Evolutionary conservation across 1,284 basidiomycete genomes (phyloP), one percentile per base, ranked within the genome.

Genomic region (Tetrapyrgos nigripes): DNA sequence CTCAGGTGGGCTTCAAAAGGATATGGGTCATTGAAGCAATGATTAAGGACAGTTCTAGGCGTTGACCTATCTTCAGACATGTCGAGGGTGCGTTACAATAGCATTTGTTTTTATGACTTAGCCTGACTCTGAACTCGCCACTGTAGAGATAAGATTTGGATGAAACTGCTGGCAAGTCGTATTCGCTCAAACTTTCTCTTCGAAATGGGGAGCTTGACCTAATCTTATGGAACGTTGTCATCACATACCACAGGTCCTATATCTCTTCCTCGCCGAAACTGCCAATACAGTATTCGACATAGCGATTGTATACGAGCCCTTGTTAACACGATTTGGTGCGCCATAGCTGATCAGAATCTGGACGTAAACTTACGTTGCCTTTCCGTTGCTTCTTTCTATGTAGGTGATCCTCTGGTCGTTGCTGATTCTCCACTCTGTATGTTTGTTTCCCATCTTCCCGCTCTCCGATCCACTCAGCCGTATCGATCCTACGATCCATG

Each of bases 221-320:
- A 40, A n/a, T 5, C 31, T 31, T 17, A 55, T 26, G 24, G 8
- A 1, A 5, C 45, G 21, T 31, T 33, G 43, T 27, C 33, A 2
- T 1, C 21, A n/a, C 28, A 19, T 3, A 6, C 4, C 31, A 17
- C 49, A 73, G 71, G 65, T 72, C 19, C 52, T 63, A 13, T 73
- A 73, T 57, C 60, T 73, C 2, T 70, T 72, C 19, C 44, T 71
- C n/a, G 62, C 69, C 2, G 75, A 76, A 52, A 68, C 69, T 0
- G 35, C 64, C 3, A 71, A 73, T 50, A 72, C 72, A 1, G 67
- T 45, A 0, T 66, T 70, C 45, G 69, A 70, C 50, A 71, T 75
- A 40, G 68, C 59, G 21, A 72, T 73, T 24, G 64, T 75, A 46
- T 75, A 75, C 52, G 67, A 75, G 55, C 73, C 75, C 4, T 62